phyloP scores from a whole-genome alignment of 768 basidiomycete genomes.

The Rhizopogon salebrosus region DNA sequence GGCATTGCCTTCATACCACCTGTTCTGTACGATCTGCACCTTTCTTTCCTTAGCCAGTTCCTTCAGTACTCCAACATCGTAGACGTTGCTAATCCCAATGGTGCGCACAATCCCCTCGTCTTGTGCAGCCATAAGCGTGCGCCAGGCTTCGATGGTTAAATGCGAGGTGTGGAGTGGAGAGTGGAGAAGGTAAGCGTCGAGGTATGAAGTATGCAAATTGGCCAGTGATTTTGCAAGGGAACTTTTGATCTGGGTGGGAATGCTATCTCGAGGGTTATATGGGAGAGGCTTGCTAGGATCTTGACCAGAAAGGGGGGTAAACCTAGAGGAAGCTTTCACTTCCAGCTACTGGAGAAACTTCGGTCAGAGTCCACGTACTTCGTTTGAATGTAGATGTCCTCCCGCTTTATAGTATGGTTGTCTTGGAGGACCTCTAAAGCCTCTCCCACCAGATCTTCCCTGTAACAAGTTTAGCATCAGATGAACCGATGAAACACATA shows the following conservation, averaged over 20 bases:
- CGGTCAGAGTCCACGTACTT: slow-evolving; percentile 42
- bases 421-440: slow-evolving; percentile 55
- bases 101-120: slow-evolving; percentile 56
- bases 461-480: slow-evolving; percentile 16
- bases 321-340: slow-evolving; percentile 36
- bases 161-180: slow-evolving; percentile 58
- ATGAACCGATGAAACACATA: neutral
- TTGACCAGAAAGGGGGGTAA: slow-evolving; percentile 70
- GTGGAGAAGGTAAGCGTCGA: slow-evolving; percentile 79
- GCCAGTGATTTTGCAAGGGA: slow-evolving; percentile 62
- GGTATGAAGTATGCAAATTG: slow-evolving; percentile 66
- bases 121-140: slow-evolving; percentile 52
- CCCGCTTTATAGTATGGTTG: slow-evolving; percentile 57
- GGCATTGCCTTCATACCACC: slow-evolving; percentile 78
- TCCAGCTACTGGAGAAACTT: neutral
- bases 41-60: slow-evolving; percentile 48
- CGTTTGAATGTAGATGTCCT: slow-evolving; percentile 75
- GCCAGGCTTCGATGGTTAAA: slow-evolving; percentile 68
- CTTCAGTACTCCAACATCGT: slow-evolving; percentile 53
- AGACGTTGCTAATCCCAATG: slow-evolving; percentile 78
- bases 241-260: slow-evolving; percentile 54
- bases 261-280: slow-evolving; percentile 51
- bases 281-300: slow-evolving; percentile 67
- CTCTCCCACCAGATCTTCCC: slow-evolving; percentile 78
- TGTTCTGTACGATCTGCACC: slow-evolving; percentile 75